Evolutionary conservation across 768 basidiomycete genomes (phyloP), one percentile per base, ranked within the genome.

Genomic region (Lactarius hatsudake): DNA sequence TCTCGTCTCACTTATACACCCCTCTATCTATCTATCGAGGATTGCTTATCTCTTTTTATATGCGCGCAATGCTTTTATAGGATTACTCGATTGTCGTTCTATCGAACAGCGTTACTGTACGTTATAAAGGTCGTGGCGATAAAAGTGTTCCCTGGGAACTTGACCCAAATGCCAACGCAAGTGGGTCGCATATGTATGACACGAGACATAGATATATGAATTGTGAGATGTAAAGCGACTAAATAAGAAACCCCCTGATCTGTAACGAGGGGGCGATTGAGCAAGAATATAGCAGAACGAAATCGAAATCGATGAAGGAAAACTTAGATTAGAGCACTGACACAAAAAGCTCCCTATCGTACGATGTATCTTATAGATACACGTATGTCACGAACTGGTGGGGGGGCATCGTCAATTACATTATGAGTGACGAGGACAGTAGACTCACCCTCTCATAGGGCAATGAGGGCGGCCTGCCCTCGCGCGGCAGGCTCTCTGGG

Each of bases 401-500:
- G 17, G 58, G 12, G n/a, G 5, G n/a, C 26, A 2, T 23, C 23
- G 26, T 64, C 54, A 57, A 38, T 57, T 20, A 43, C 17, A n/a
- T 36, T 23, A 7, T 6, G 42, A 59, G 26, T 2, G 1, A 51
- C 51, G 23, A 6, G 4, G 1, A 17, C 15, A 56, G 28, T 30
- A 23, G 38, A 79, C 82, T 73, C 64, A 84, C 84, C 59, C 75
- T 76, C 17, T 83, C 81, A 76, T 90, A 91, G 26, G 88, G 89
- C 54, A 79, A 77, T 60, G 74, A 63, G 17, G 89, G 85, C 8
- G 79, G 74, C 69, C 81, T 76, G 0, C 89, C 89, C 72, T 80
- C 79, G 45, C 76, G 77, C n/a, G 88, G 86, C 68, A 89, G 72
- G 61, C 86, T 87, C 69, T 87, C 81, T 0, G 84, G 83, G 65